Evolutionary conservation across 1,284 basidiomycete species (phyloP), one percentile per base, ranked within the genome.

Genomic region (Cutaneotrichosporon sp.): DNA sequence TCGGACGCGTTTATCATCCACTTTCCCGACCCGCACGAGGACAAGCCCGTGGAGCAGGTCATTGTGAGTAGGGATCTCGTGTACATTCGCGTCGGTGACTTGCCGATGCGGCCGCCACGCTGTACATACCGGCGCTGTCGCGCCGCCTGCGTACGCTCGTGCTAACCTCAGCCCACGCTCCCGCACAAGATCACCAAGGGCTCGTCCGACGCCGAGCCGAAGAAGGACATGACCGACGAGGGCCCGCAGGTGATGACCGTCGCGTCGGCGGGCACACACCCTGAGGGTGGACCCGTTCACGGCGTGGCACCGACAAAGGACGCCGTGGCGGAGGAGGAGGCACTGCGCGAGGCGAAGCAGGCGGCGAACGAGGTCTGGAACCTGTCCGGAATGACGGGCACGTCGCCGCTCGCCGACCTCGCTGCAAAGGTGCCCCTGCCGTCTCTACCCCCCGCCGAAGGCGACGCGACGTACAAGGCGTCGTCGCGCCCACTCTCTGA

Each of bases 221-320:
- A 49, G 46, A 54, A 13, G 10, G 23, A 33, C 14, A 22, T 22
- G 18, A 21, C 40, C 30, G 30, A 46, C 44, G 21, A 46, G 39
- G 44, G 58, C 55, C 87, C 87, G 33, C 88, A 85, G 69, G 74
- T 92, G 49, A 75, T 88, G 39, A 83, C 89, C 41, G 81, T 88
- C 36, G 82, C 83, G 14, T 84, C 84, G 8, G 78, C 81, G 4
- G 78, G 78, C 20, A 86, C 84, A 0, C 82, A 85, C 65, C 77
- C 76, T 35, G 81, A 77, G 53, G 84, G 82, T 35, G 85, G 85
- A 4, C 85, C 85, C 17, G 80, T 81, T 1, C 79, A 85, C 45
- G 50, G 44, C 37, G 22, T 15, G 48, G 15, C 39, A 22, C n/a
- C 40, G 40, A 30, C 33, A 17, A 36, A 21, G 36, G 21, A 17